A percentile compares a stretch with the other conserved stretches of the same genome.
Evolutionary conservation across 345 rosid genomes (phyloP).

Genomic region (Syzygium aromaticum): DNA sequence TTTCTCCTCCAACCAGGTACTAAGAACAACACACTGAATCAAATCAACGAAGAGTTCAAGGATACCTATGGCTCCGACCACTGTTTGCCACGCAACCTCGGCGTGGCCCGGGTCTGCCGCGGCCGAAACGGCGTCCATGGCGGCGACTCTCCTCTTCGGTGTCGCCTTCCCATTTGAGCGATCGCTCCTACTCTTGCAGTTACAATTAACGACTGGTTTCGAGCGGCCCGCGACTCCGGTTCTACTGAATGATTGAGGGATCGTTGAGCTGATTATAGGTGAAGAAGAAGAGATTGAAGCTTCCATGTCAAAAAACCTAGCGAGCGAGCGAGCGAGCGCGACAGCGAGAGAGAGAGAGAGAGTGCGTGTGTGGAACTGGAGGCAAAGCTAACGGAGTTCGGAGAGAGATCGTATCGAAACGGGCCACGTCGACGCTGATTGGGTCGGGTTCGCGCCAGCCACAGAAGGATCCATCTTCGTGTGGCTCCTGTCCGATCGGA

Average conservation of each 20-base stretch:
- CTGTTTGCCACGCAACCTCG: slow-evolving; percentile 67
- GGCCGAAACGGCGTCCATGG: slow-evolving; percentile 23
- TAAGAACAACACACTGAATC: neutral
- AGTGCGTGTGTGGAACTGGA: neutral
- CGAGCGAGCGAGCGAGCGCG: neutral
- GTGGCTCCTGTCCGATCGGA: neutral
- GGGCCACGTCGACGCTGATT: slow-evolving; percentile 24
- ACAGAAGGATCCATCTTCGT: neutral
- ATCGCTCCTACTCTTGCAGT: slow-evolving; percentile 1
- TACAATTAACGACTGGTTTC: slow-evolving; percentile 12
- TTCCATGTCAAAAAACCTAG: slow-evolving; percentile 24
- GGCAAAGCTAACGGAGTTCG: neutral
- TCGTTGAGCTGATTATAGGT: slow-evolving; percentile 9
- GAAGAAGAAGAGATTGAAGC: slow-evolving; percentile 12
- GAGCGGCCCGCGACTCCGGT: slow-evolving; percentile 1
- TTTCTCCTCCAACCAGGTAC: neutral
- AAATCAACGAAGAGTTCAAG: neutral
- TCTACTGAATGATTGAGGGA: neutral
- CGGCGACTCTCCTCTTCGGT: slow-evolving; percentile 9
- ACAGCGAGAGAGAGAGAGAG: neutral
- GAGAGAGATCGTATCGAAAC: slow-evolving; percentile 4
- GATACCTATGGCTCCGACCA: slow-evolving; percentile 61
- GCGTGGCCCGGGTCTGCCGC: slow-evolving; percentile 28
- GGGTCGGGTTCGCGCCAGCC: slow-evolving; percentile 35
- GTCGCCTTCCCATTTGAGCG: slow-evolving; percentile 3